These are phyloP conservation scores for Nicotiana benthamiana DNA, from an alignment of 257 asterid species.

Conservation along the genomic window DNA sequence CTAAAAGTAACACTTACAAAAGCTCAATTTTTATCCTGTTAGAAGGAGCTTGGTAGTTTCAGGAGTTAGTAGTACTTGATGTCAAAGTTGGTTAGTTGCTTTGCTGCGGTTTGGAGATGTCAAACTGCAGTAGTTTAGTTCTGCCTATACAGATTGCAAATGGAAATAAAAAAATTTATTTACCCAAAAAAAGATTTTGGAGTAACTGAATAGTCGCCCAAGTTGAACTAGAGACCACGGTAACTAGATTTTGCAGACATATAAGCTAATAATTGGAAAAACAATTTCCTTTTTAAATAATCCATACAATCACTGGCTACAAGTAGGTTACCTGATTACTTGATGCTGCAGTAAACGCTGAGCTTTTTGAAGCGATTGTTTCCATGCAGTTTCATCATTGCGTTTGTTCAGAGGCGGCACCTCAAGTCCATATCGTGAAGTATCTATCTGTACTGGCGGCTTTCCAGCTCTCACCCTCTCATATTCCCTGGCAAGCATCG, in stretches of 20 bases:
- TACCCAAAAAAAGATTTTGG: no score
- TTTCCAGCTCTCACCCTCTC: conserved; percentile 95
- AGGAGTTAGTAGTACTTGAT: no score
- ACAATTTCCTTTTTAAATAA: background rate
- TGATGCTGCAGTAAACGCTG: conserved; percentile 95
- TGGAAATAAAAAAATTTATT: no score
- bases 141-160: no score
- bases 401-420: conserved; percentile 67
- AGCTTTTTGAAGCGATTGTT: conserved; percentile 71
- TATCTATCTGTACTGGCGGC: conserved; percentile 82
- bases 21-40: no score
- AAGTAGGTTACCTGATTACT: conserved; percentile 57
- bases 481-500: conserved; percentile 92
- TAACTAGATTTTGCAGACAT: background rate
- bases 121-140: no score
- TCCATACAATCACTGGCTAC: background rate
- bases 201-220: no score
- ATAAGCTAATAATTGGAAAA: background rate
- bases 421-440: conserved; percentile 86
- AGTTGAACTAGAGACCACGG: no score
- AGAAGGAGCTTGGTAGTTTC: no score
- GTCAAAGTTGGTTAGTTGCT: no score
- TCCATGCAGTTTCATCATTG: conserved; percentile 93
- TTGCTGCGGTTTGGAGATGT: no score
- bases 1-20: no score